Evolutionary conservation across 257 asterid genomes (phyloP).

Genomic region (Datura wrightii): DNA sequence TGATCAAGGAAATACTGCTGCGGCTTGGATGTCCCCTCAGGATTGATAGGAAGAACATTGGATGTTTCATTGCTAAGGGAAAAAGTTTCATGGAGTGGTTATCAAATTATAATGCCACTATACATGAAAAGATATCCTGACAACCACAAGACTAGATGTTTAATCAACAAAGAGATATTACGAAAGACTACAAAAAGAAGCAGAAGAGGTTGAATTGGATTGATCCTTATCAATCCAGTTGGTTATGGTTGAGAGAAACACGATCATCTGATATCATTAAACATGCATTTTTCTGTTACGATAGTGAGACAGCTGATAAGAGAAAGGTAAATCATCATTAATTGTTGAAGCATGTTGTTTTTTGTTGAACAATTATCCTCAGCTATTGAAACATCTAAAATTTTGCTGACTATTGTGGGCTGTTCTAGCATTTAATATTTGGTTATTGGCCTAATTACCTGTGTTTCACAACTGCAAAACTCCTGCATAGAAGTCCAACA

Average conservation of each 20-base stretch:
- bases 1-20: conserved; percentile 61
- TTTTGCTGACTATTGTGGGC: not conserved
- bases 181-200: not conserved
- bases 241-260: conserved; percentile 8
- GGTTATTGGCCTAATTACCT: conserved; percentile 1
- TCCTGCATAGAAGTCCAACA: not conserved
- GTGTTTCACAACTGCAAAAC: not conserved
- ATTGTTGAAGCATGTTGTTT: not conserved
- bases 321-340: not conserved
- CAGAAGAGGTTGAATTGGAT: not conserved
- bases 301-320: conserved; percentile 21
- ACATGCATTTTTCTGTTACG: not conserved
- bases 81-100: conserved; percentile 70
- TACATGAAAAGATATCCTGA: conserved; percentile 18
- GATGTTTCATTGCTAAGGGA: conserved; percentile 84
- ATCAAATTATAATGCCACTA: conserved; percentile 30
- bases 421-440: conserved; percentile 12
- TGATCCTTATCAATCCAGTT: not conserved
- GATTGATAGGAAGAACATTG: conserved; percentile 72
- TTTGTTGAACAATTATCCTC: not conserved
- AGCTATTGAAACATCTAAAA: conserved; percentile 25
- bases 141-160: not conserved
- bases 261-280: not conserved
- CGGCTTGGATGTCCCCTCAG: conserved; percentile 74
- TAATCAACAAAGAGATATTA: not conserved